Base-by-base conservation (phyloP, 1,284 basidiomycete species). In the Cerioporus squamosus region DNA sequence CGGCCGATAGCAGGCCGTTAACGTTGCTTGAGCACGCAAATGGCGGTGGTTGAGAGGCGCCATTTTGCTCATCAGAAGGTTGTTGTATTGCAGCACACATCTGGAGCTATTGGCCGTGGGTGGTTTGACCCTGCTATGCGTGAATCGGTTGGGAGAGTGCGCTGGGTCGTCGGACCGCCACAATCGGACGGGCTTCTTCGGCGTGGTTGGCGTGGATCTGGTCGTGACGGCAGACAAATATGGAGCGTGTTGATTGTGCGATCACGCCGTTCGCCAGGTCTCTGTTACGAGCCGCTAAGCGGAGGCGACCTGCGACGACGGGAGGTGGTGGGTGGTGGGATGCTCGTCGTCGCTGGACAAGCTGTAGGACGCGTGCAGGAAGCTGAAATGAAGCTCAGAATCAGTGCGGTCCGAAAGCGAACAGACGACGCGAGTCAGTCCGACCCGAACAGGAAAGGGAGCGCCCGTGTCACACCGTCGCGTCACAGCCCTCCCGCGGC, bases 41-140 rank as follows among this genome's bases (percentile, higher is more conserved):
- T 44, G 42, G n/a, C n/a, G n/a, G 23, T 48, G 33, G 42, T 26
- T 52, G 54, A 8, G 33, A 31, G 39, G 36, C 23, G 44, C 40
- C 18, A 36, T 46, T 31, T n/a, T 43, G 22, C 20, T 44, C 20
- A 36, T 44, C 47, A 22, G 12, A n/a, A 12, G 44, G 50, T 39
- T 47, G 47, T 24, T 47, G 47, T 24, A n/a, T 58, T 63, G 53
- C 53, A 44, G 55, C 61, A 63, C 61, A 53, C 61, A 63, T 63
- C 26, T 20, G 52, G 40, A 38, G 51, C 24, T 44, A 50, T 50
- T 39, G 51, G 53, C 31, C 43, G 31, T 15, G 15, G 24, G 50
- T 24, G 26, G 20, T 17, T 46, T 39, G 48, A 22, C 5, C 40
- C n/a, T 9, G 43, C 4, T 49, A 7, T 38, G 20, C 10, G 39